Evolutionary conservation across 306 rosid species (phyloP).

Genomic region (Cercis canadensis): DNA sequence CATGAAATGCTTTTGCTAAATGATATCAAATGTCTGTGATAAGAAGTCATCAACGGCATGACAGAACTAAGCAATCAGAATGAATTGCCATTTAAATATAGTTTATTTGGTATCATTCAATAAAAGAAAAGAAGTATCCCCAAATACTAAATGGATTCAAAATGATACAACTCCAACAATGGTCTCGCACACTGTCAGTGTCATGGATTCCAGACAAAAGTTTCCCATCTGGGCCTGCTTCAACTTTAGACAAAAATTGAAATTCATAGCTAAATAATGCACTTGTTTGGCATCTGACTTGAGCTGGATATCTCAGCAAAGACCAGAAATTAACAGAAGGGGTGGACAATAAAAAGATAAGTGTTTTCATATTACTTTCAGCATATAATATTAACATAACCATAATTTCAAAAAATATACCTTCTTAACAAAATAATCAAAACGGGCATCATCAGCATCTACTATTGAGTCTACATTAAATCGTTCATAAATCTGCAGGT

Average conservation of each 20-base stretch:
- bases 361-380: constrained; percentile 5
- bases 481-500: constrained; percentile 73
- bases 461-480: constrained; percentile 64
- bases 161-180: too few species aligned
- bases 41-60: not conserved
- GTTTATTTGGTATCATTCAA: not conserved
- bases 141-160: too few species aligned
- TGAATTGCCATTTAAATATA: not conserved
- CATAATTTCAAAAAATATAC: constrained; percentile 45
- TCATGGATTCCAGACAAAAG: constrained; percentile 4
- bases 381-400: constrained; percentile 12
- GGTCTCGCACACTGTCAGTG: not conserved
- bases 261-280: not conserved
- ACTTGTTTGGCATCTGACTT: constrained; percentile 26
- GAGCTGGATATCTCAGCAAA: constrained; percentile 10
- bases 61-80: not conserved
- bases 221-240: not conserved
- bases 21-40: not conserved
- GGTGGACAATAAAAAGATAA: not conserved
- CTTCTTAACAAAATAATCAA: constrained; percentile 80
- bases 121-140: not conserved
- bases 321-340: constrained; percentile 10
- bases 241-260: not conserved
- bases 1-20: not conserved
- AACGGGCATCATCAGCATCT: constrained; percentile 83